Conservation (phyloP, 495 filamentous ascomycete species). For the Corynascus novoguineensis region DNA sequence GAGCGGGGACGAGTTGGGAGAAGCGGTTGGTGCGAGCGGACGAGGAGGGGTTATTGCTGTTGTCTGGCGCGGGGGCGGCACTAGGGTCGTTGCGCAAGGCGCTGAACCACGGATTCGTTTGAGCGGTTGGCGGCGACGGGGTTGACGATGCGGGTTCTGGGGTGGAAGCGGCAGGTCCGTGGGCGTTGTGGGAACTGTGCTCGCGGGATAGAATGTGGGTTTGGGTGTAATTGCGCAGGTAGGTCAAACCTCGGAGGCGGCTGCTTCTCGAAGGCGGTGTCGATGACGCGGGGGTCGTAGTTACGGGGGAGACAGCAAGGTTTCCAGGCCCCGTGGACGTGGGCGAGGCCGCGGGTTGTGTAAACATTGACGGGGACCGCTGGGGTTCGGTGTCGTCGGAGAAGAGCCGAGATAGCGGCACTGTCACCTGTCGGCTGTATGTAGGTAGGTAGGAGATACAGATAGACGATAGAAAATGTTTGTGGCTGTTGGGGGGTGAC, state of each 20-base stretch:
- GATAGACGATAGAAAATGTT: neutral
- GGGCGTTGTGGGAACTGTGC: slow-evolving; percentile 32
- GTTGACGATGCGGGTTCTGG: slow-evolving; percentile 25
- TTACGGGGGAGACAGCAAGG: slow-evolving; percentile 39
- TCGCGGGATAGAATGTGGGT: slow-evolving; percentile 55
- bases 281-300: slow-evolving; percentile 43
- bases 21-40: slow-evolving; percentile 26
- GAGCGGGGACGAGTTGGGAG: slow-evolving; percentile 24
- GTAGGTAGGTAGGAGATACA: too few relatives aligned
- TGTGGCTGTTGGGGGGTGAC: neutral
- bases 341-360: slow-evolving; percentile 43
- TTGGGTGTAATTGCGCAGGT: slow-evolving; percentile 68
- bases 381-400: slow-evolving; percentile 1
- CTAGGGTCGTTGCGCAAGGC: slow-evolving; percentile 25
- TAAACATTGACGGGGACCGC: slow-evolving; percentile 47
- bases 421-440: neutral
- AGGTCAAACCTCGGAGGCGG: slow-evolving; percentile 65
- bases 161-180: slow-evolving; percentile 13
- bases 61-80: slow-evolving; percentile 11
- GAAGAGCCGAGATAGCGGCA: neutral
- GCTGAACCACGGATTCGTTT: slow-evolving; percentile 28
- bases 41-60: slow-evolving; percentile 19
- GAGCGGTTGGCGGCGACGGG: slow-evolving; percentile 10
- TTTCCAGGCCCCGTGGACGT: slow-evolving; percentile 38
- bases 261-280: slow-evolving; percentile 44